phyloP scores from a whole-genome alignment of 768 basidiomycete species.

The Cystofilobasidium bisporidii region DNA sequence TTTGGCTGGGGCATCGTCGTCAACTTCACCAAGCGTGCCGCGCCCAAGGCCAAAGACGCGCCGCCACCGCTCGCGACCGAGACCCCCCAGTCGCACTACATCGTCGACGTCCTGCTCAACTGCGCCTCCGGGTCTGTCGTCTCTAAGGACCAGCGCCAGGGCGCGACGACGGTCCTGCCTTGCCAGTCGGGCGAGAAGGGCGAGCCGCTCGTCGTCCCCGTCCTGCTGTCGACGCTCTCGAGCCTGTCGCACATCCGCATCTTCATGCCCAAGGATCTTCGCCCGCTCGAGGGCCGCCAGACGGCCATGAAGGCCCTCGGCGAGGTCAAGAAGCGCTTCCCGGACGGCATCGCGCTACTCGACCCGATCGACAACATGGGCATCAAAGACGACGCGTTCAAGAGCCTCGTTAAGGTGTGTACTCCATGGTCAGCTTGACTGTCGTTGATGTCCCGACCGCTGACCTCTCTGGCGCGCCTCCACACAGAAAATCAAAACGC shows the following conservation, averaged over 20 bases:
- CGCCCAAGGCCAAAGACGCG: conserved; percentile 50
- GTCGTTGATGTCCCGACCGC: not conserved
- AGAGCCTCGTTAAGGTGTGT: conserved; percentile 67
- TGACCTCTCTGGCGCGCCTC: not conserved
- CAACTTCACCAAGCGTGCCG: conserved; percentile 76
- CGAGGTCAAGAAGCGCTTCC: conserved; percentile 85
- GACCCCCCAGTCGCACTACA: conserved; percentile 79
- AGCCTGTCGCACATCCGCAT: conserved; percentile 77
- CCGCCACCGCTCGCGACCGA: conserved; percentile 57
- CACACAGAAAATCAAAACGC: conserved; percentile 71
- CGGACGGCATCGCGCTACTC: conserved; percentile 71
- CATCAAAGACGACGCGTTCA: conserved; percentile 89
- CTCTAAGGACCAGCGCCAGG: conserved; percentile 52
- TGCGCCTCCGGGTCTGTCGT: conserved; percentile 58
- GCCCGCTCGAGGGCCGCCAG: conserved; percentile 62
- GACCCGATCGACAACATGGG: conserved; percentile 93
- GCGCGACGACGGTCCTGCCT: conserved; percentile 54
- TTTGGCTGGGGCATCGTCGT: conserved; percentile 96
- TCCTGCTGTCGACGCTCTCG: conserved; percentile 75
- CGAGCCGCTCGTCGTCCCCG: conserved; percentile 73
- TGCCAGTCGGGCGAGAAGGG: conserved; percentile 65
- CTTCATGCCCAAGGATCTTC: conserved; percentile 79
- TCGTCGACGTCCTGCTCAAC: conserved; percentile 82
- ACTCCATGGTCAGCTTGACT: conserved; percentile 24
- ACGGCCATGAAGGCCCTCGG: conserved; percentile 80